Percentiles rank a stretch among this genome's conserved stretches.
Conservation (phyloP, 139 green algal genomes). For the Dunaliella sp. region DNA sequence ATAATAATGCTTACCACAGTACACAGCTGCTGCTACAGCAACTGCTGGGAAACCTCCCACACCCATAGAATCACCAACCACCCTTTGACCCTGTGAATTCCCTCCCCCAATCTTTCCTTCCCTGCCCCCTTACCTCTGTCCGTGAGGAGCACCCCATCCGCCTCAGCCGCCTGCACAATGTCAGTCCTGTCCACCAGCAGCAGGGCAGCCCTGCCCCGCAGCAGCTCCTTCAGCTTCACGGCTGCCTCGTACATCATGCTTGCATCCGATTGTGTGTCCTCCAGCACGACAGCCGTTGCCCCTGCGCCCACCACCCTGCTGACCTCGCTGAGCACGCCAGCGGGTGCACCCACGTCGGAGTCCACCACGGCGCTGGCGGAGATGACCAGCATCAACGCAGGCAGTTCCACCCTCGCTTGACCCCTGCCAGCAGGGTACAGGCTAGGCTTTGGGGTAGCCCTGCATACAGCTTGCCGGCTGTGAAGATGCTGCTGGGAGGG, state of each 20-base stretch:
- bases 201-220: constrained; percentile 75
- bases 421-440: neutral
- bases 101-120: neutral
- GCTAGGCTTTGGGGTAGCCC: neutral
- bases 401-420: neutral
- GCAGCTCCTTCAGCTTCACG: constrained; percentile 56
- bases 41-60: too few relatives aligned
- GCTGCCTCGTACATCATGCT: constrained; percentile 81
- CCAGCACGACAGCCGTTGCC: constrained; percentile 65
- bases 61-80: too few relatives aligned
- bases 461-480: too few relatives aligned
- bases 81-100: too few relatives aligned
- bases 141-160: constrained; percentile 85
- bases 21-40: too few relatives aligned
- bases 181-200: constrained; percentile 85
- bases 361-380: neutral
- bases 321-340: neutral
- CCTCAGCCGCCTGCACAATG: constrained; percentile 78
- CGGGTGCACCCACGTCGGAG: too few relatives aligned
- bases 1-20: too few relatives aligned
- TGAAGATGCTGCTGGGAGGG: too few relatives aligned
- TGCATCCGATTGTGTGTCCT: constrained; percentile 24
- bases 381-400: neutral
- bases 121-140: constrained; percentile 43
- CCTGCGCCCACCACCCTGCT: constrained; percentile 51